These are phyloP conservation scores for Trametes cubensis DNA, from an alignment of 768 basidiomycete species.

Conservation along the genomic window DNA sequence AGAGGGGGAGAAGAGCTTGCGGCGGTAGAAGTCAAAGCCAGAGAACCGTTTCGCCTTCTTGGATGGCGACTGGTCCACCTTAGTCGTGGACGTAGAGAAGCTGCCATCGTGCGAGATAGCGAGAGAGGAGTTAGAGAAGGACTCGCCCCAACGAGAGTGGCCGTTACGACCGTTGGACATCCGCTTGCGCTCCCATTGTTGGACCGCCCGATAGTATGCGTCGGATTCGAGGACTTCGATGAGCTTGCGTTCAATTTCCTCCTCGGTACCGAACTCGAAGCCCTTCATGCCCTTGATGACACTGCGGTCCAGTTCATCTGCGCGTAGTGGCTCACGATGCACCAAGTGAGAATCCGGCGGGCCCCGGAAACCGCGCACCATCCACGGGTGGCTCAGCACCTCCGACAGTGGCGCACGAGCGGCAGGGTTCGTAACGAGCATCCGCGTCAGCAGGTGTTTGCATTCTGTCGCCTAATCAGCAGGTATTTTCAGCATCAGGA, in stretches of 20 bases:
- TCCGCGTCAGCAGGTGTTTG: conserved; percentile 88
- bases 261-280: conserved; percentile 92
- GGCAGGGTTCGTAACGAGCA: conserved; percentile 94
- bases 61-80: conserved; percentile 38
- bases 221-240: conserved; percentile 77
- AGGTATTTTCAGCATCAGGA: conserved; percentile 15
- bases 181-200: conserved; percentile 76
- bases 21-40: conserved; percentile 91
- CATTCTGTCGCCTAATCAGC: conserved; percentile 64
- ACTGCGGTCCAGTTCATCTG: conserved; percentile 84
- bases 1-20: conserved; percentile 74
- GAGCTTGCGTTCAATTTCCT: conserved; percentile 80
- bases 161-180: conserved; percentile 42
- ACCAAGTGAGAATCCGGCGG: conserved; percentile 85
- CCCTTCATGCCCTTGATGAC: conserved; percentile 93
- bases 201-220: conserved; percentile 69
- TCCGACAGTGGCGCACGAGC: conserved; percentile 82
- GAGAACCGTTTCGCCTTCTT: conserved; percentile 87
- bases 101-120: conserved; percentile 59
- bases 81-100: conserved; percentile 30
- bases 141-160: conserved; percentile 51
- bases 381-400: conserved; percentile 89
- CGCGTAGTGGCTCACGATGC: conserved; percentile 84
- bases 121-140: conserved; percentile 69
- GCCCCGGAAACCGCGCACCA: conserved; percentile 82